These are phyloP conservation scores for Paramecium sonneborni DNA, from an alignment of 73 alveolate species.

Conservation along the genomic window DNA sequence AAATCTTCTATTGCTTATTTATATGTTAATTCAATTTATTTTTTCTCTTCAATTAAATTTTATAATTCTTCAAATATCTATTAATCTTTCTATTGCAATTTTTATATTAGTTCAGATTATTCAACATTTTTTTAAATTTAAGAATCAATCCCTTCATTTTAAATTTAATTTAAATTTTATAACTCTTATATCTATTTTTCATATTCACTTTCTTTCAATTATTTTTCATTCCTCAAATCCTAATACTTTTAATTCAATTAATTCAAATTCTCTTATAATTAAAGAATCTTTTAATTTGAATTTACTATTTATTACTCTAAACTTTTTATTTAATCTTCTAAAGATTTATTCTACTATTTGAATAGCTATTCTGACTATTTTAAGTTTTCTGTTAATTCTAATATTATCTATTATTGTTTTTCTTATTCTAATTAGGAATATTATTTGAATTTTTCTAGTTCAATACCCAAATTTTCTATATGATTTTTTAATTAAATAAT, in stretches of 20 bases:
- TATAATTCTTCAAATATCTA: background rate
- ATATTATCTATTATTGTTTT: background rate
- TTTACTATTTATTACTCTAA: background rate
- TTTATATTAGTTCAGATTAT: background rate
- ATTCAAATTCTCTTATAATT: background rate
- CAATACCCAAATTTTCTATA: background rate
- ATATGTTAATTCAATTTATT: background rate
- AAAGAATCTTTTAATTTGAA: background rate
- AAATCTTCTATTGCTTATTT: background rate
- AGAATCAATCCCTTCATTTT: constrained; percentile 1
- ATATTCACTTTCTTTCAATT: background rate
- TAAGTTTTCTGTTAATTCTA: background rate
- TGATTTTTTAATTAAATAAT: background rate
- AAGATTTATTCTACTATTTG: background rate
- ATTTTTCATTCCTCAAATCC: background rate
- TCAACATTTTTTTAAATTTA: background rate
- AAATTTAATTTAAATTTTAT: background rate
- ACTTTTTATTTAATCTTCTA: background rate
- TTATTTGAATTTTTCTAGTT: background rate
- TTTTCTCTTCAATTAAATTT: background rate
- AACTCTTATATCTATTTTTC: background rate
- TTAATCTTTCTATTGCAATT: background rate
- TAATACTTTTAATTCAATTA: background rate
- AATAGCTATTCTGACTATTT: background rate
- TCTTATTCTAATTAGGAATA: background rate